These are phyloP conservation scores for Echeveria elegans DNA, from an alignment of 164 flowering plant species.

Conservation along the genomic window DNA sequence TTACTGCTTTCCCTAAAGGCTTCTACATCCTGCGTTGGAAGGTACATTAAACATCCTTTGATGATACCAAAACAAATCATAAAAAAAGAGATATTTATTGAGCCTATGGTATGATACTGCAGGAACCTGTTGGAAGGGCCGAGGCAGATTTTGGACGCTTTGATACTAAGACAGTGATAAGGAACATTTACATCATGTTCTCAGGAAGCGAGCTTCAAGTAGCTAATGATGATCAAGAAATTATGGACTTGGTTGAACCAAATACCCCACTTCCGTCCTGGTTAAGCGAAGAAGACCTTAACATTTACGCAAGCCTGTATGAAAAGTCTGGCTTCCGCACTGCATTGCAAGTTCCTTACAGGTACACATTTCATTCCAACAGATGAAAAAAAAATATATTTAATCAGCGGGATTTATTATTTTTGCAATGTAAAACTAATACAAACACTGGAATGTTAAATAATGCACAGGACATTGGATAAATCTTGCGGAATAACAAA, in stretches of 20 bases:
- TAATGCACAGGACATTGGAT: slow-evolving; percentile 19
- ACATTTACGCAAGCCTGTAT: slow-evolving; percentile 28
- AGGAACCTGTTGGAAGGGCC: slow-evolving; percentile 44
- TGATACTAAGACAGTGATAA: slow-evolving; percentile 39
- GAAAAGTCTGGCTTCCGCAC: slow-evolving; percentile 46
- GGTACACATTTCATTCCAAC: slow-evolving; percentile 18
- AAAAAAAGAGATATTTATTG: no score
- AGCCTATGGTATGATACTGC: not conserved
- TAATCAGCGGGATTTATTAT: no score
- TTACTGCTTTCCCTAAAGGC: slow-evolving; percentile 32
- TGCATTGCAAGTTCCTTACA: slow-evolving; percentile 52
- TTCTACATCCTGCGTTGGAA: slow-evolving; percentile 45
- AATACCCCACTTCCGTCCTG: slow-evolving; percentile 45
- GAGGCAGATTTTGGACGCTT: slow-evolving; percentile 51
- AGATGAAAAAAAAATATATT: no score
- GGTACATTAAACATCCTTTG: slow-evolving; percentile 16
- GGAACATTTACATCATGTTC: slow-evolving; percentile 48
- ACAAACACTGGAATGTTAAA: not conserved
- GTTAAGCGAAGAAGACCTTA: slow-evolving; percentile 49
- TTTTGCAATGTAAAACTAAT: no score
- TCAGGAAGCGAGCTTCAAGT: slow-evolving; percentile 37
- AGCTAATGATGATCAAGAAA: slow-evolving; percentile 35
- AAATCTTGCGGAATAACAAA: slow-evolving; percentile 16
- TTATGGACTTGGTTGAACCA: slow-evolving; percentile 51
- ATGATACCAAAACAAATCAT: no score